A percentile compares a stretch with the other conserved stretches of the same genome.
Evolutionary conservation across 2,329 filamentous ascomycete genomes (phyloP).

Genomic region (Botrytis fragariae): DNA sequence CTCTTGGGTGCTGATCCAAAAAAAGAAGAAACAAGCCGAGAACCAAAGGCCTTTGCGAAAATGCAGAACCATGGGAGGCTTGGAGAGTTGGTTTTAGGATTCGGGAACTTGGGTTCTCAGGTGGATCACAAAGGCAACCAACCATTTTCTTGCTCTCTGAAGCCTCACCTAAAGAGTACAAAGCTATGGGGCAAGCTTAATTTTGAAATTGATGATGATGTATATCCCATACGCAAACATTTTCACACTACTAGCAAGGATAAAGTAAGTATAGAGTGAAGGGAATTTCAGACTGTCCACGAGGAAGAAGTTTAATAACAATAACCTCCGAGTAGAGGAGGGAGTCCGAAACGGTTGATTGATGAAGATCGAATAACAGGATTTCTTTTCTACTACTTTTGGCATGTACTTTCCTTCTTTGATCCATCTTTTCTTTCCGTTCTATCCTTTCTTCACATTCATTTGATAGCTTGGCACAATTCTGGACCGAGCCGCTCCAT

Average conservation of each 20-base stretch:
- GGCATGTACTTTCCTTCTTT: background rate
- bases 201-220: conserved; percentile 3
- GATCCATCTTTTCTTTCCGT: background rate
- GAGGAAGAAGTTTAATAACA: background rate
- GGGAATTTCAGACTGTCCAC: background rate
- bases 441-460: background rate
- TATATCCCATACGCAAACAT: conserved; percentile 9
- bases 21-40: background rate
- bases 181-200: background rate
- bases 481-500: background rate
- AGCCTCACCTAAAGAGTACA: background rate
- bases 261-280: background rate
- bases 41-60: background rate
- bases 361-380: background rate
- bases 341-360: background rate
- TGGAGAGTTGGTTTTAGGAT: background rate
- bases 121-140: background rate
- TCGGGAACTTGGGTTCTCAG: background rate
- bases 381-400: background rate
- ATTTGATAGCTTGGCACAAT: background rate
- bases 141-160: background rate
- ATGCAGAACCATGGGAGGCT: background rate
- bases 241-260: background rate
- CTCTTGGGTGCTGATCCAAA: background rate
- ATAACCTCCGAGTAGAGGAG: background rate